These are phyloP conservation scores for Podosphaera aphanis DNA, from an alignment of 2,329 filamentous ascomycete species.

Conservation along the genomic window DNA sequence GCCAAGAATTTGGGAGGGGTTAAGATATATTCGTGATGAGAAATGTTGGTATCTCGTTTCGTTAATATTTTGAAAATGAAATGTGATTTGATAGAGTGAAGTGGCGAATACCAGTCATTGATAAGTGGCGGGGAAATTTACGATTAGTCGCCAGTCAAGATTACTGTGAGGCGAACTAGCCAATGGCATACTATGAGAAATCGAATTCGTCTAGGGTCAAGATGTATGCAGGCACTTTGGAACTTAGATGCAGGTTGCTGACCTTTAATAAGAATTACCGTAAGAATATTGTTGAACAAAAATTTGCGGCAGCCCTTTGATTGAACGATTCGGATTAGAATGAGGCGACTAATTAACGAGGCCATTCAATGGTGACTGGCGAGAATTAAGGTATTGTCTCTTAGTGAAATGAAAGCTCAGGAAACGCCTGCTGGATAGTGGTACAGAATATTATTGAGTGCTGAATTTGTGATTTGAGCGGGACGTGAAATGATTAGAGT, in stretches of 20 bases:
- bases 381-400: slow-evolving; percentile 11
- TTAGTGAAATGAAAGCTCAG: slow-evolving; percentile 13
- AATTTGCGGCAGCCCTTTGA: slow-evolving; percentile 11
- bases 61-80: not conserved
- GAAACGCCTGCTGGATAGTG: slow-evolving; percentile 15
- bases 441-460: slow-evolving; percentile 17
- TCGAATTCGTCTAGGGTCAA: not conserved
- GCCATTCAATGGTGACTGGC: slow-evolving; percentile 13
- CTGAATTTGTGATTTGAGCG: slow-evolving; percentile 15
- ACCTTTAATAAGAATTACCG: slow-evolving; percentile 5
- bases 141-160: slow-evolving; percentile 10
- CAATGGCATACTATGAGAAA: slow-evolving; percentile 1
- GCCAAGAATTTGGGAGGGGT: not conserved
- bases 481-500: slow-evolving; percentile 12
- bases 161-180: slow-evolving; percentile 1
- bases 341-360: slow-evolving; percentile 17
- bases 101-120: not conserved
- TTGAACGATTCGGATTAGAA: slow-evolving; percentile 14
- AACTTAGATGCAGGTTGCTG: slow-evolving; percentile 8
- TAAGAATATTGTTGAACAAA: slow-evolving; percentile 11
- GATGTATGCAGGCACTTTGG: slow-evolving; percentile 12
- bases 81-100: not conserved
- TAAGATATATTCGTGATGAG: not conserved
- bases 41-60: not conserved
- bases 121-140: slow-evolving; percentile 3